These are phyloP conservation scores for Glycine tomentella DNA, from an alignment of 306 rosid genomes.

Conservation along the genomic window DNA sequence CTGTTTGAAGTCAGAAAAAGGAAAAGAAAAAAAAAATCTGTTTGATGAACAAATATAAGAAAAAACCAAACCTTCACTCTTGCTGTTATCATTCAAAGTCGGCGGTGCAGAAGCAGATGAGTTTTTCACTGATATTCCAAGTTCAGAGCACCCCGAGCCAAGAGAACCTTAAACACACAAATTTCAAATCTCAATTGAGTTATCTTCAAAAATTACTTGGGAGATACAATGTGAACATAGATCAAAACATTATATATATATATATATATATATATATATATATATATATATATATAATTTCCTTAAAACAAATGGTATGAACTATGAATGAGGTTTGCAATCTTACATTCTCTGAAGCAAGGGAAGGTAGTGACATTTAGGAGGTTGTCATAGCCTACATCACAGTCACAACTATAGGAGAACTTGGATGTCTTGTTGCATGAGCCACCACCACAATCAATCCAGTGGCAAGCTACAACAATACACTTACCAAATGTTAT, in stretches of 20 bases:
- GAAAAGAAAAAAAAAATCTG: neutral
- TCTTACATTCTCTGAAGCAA: slow-evolving; percentile 82
- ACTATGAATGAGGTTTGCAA: slow-evolving; percentile 5
- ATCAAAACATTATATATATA: neutral
- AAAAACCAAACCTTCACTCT: slow-evolving; percentile 45
- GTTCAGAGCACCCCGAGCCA: slow-evolving; percentile 70
- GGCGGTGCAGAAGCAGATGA: slow-evolving; percentile 58
- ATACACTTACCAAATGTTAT: neutral
- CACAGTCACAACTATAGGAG: slow-evolving; percentile 66
- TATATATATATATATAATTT: neutral
- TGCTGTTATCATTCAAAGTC: slow-evolving; percentile 42
- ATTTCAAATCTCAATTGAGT: slow-evolving; percentile 31
- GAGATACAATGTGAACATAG: neutral
- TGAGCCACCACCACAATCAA: slow-evolving; percentile 78
- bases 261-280: too few species aligned
- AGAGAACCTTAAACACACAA: slow-evolving; percentile 66
- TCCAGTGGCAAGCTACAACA: slow-evolving; percentile 79
- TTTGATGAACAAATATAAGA: neutral
- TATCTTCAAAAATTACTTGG: neutral
- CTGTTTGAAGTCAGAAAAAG: neutral
- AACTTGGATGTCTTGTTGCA: slow-evolving; percentile 76
- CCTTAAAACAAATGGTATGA: neutral
- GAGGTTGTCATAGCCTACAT: slow-evolving; percentile 71
- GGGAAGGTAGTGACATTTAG: slow-evolving; percentile 71
- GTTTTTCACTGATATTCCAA: slow-evolving; percentile 66